Evolutionary conservation across 176 grass and related monocot species (phyloP).

Genomic region (Carex pumila): DNA sequence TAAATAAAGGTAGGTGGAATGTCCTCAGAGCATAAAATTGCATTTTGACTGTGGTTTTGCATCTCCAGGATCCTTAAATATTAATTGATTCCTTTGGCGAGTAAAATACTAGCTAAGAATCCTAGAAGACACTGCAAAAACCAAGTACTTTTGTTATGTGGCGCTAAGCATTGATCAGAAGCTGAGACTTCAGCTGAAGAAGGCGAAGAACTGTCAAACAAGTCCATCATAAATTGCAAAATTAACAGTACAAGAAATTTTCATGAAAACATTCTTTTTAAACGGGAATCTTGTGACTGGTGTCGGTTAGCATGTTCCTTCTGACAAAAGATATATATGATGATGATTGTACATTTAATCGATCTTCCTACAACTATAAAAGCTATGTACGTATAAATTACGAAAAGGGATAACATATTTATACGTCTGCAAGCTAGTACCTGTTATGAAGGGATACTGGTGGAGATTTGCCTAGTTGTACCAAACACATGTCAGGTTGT

Average conservation of each 20-base stretch:
- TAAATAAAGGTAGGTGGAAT: background rate
- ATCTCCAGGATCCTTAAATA: background rate
- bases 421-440: background rate
- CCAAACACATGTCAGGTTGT: conserved; percentile 53
- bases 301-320: background rate
- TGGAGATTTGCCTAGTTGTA: conserved; percentile 6
- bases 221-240: background rate
- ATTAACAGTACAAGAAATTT: background rate
- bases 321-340: background rate
- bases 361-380: background rate
- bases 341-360: background rate
- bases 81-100: background rate
- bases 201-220: background rate
- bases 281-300: background rate
- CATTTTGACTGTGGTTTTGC: background rate
- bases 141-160: background rate
- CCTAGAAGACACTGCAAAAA: background rate
- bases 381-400: background rate
- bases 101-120: background rate
- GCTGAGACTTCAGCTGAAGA: background rate
- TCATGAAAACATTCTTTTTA: background rate
- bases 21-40: background rate
- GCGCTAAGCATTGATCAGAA: conserved; percentile 6
- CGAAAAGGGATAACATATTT: background rate
- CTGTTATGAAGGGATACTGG: conserved; percentile 1